These are phyloP conservation scores for Spathaspora passalidarum DNA, from an alignment of 805 yeast species.

Conservation along the genomic window DNA sequence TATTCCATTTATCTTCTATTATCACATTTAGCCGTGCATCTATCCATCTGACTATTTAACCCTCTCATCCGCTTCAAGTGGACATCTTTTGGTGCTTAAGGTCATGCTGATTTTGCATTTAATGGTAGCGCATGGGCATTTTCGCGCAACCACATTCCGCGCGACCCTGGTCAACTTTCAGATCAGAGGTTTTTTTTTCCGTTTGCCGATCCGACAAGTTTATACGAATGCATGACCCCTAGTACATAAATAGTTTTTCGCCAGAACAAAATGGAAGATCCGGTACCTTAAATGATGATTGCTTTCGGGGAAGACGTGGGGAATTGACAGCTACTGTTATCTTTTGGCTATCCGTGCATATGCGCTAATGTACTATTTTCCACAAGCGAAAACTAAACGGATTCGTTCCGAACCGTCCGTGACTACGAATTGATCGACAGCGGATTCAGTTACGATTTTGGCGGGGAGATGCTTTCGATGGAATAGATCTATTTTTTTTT, in stretches of 20 bases:
- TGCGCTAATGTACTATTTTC: too few species aligned
- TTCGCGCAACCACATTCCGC: background rate
- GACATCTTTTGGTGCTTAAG: background rate
- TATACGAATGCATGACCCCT: background rate
- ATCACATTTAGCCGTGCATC: background rate
- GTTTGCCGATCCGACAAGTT: background rate
- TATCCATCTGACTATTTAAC: background rate
- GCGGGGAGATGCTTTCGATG: too few species aligned
- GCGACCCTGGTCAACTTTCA: background rate
- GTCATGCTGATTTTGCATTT: background rate
- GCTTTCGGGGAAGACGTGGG: background rate
- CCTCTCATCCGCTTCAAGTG: too few species aligned
- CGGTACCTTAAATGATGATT: background rate
- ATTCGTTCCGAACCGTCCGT: background rate
- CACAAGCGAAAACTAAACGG: too few species aligned
- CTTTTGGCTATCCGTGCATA: too few species aligned
- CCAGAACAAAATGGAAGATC: background rate
- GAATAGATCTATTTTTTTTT: too few species aligned
- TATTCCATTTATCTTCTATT: background rate
- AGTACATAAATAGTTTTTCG: background rate
- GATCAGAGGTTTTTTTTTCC: background rate
- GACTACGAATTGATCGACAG: background rate
- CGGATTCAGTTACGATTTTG: background rate
- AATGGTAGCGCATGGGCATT: background rate
- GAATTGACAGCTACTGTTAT: too few species aligned